These are phyloP conservation scores for Saccharomycopsis synnaedendra DNA, from an alignment of 805 yeast species.

Conservation along the genomic window DNA sequence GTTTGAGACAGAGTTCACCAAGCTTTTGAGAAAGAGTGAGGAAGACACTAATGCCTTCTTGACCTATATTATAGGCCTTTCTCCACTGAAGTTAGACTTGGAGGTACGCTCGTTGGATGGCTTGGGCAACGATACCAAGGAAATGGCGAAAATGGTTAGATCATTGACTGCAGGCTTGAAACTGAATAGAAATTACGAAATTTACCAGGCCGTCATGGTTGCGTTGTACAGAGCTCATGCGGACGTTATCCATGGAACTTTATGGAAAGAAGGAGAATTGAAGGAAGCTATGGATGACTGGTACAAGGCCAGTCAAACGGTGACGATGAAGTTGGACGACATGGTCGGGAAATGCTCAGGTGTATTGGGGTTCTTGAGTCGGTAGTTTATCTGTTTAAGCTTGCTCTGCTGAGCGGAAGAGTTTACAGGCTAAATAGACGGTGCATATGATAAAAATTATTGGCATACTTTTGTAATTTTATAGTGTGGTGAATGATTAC, in stretches of 20 bases:
- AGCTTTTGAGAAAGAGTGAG: conserved; percentile 35
- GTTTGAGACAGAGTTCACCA: conserved; percentile 70
- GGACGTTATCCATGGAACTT: conserved; percentile 47
- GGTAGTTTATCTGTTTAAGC: neutral
- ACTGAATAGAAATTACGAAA: conserved; percentile 54
- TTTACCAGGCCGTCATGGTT: conserved; percentile 70
- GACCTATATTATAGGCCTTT: conserved; percentile 38
- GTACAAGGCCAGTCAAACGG: conserved; percentile 30
- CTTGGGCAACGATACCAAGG: conserved; percentile 48
- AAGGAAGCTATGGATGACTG: conserved; percentile 37
- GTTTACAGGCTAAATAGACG: too few species aligned
- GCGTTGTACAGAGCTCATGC: conserved; percentile 72
- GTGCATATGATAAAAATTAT: too few species aligned
- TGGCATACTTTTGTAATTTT: too few species aligned
- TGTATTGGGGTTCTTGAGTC: conserved; percentile 29
- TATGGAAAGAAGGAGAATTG: conserved; percentile 28
- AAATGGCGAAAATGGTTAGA: conserved; percentile 52
- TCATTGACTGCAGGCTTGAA: conserved; percentile 53
- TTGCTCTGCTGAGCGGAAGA: neutral
- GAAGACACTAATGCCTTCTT: conserved; percentile 31
- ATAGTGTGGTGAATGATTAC: too few species aligned
- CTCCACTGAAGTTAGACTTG: conserved; percentile 74
- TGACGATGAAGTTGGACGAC: conserved; percentile 45
- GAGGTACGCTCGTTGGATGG: conserved; percentile 75
- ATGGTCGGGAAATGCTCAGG: conserved; percentile 74